Percentiles rank a stretch among this genome's conserved stretches.
Conservation (phyloP, 305 asterid species). For the Salvia sclarea region DNA sequence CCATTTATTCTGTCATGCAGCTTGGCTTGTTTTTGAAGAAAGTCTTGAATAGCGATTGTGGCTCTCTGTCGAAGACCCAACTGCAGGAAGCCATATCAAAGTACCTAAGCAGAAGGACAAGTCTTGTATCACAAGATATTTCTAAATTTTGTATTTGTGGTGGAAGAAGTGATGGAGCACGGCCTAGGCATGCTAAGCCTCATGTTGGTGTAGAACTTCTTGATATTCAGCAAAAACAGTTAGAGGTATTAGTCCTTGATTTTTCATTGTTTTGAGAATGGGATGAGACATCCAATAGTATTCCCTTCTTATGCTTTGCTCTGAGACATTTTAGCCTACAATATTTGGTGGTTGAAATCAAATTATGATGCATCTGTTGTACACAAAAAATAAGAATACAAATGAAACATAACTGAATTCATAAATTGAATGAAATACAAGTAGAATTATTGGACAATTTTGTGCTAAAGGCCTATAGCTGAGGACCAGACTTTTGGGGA, state of each 20-base stretch:
- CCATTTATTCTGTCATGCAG: constrained; percentile 41
- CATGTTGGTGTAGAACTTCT: constrained; percentile 47
- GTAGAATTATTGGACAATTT: constrained; percentile 15
- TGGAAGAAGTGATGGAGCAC: constrained; percentile 42
- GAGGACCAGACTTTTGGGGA: constrained; percentile 10
- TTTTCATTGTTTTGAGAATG: constrained; percentile 6
- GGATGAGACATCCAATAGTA: constrained; percentile 1
- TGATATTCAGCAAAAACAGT: constrained; percentile 62
- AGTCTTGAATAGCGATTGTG: constrained; percentile 49
- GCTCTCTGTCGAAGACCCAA: constrained; percentile 53
- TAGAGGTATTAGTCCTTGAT: constrained; percentile 56
- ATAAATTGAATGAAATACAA: constrained; percentile 4
- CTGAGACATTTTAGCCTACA: background rate
- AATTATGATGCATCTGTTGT: background rate
- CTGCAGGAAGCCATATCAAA: constrained; percentile 62
- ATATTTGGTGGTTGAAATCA: background rate
- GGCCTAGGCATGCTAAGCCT: constrained; percentile 34
- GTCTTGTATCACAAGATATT: constrained; percentile 59
- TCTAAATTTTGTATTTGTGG: constrained; percentile 71
- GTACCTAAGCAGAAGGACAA: constrained; percentile 63
- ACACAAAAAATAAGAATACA: constrained; percentile 11
- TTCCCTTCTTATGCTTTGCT: constrained; percentile 3
- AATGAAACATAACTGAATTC: background rate
- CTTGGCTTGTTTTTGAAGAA: constrained; percentile 71
- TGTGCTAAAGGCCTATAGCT: constrained; percentile 10